Evolutionary conservation across 2,329 filamentous ascomycete genomes (phyloP).

Genomic region (Pseudogymnoascus sp.): DNA sequence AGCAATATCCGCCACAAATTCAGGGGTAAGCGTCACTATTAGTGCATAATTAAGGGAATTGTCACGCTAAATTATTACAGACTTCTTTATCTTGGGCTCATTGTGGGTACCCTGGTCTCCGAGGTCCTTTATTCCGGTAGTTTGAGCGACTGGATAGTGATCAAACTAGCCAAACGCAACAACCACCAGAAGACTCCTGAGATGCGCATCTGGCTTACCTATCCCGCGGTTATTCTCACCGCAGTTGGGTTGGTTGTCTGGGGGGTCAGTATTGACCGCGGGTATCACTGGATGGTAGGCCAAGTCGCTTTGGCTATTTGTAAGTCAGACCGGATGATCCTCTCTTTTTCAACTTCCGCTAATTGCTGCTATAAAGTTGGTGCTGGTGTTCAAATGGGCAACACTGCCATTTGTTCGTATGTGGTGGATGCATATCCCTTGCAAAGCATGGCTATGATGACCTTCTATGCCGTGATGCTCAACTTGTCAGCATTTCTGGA

Average conservation of each 20-base stretch:
- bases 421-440: constrained; percentile 50
- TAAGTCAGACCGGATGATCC: constrained; percentile 28
- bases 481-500: constrained; percentile 31
- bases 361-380: constrained; percentile 35
- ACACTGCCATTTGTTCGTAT: constrained; percentile 47
- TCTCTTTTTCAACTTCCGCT: background rate
- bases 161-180: constrained; percentile 32
- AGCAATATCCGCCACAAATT: background rate
- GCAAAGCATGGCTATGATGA: constrained; percentile 48
- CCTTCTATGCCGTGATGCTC: constrained; percentile 49
- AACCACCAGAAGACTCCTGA: constrained; percentile 34
- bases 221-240: constrained; percentile 45
- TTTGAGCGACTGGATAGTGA: constrained; percentile 30
- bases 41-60: background rate
- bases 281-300: constrained; percentile 52
- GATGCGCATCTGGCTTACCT: constrained; percentile 41
- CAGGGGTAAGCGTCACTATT: background rate
- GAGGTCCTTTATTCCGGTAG: constrained; percentile 42
- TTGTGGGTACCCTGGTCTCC: constrained; percentile 46
- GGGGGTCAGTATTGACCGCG: constrained; percentile 48
- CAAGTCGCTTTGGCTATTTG: constrained; percentile 50
- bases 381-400: constrained; percentile 51
- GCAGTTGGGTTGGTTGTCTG: constrained; percentile 47
- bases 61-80: constrained; percentile 28
- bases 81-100: constrained; percentile 46